Conservation (phyloP, 352 stramenopile genomes). For the Pythium phragmiticola region DNA sequence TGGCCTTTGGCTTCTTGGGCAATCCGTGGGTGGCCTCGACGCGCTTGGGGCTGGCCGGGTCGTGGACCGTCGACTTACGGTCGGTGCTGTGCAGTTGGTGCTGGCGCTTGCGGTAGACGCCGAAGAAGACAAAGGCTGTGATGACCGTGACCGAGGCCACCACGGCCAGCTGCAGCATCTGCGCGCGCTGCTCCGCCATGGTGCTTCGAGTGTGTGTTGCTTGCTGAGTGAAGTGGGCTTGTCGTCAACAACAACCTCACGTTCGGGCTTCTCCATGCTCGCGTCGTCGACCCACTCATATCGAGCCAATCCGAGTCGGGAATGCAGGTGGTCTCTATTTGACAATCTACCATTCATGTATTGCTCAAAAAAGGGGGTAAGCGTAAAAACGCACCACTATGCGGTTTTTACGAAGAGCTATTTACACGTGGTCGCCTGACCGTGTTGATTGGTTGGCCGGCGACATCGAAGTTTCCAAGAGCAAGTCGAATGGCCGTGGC, state of each 20-base stretch:
- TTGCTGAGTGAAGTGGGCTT: background rate
- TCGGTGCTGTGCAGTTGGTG: slow-evolving; percentile 21
- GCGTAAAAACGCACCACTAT: slow-evolving; percentile 11
- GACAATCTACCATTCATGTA: background rate
- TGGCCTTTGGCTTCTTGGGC: slow-evolving; percentile 33
- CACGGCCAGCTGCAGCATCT: slow-evolving; percentile 62
- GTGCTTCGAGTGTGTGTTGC: background rate
- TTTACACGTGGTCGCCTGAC: slow-evolving; percentile 8
- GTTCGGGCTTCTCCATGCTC: slow-evolving; percentile 19
- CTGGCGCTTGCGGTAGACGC: slow-evolving; percentile 47
- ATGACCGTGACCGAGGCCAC: slow-evolving; percentile 73
- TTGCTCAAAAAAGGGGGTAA: background rate
- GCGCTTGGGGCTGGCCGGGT: slow-evolving; percentile 26
- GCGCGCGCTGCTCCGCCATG: slow-evolving; percentile 34
- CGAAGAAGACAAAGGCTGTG: slow-evolving; percentile 54
- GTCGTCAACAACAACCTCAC: slow-evolving; percentile 14
- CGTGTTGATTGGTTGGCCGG: slow-evolving; percentile 28
- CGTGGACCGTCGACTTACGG: slow-evolving; percentile 26
- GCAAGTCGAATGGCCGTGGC: slow-evolving; percentile 3
- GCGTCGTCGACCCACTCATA: background rate
- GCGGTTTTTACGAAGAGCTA: slow-evolving; percentile 18
- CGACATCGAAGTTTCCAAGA: slow-evolving; percentile 24
- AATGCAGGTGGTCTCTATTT: background rate
- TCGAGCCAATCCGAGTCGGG: slow-evolving; percentile 3
- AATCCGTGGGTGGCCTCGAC: slow-evolving; percentile 21